Base-by-base conservation (phyloP, 495 filamentous ascomycete species). In the Chaetomium fimeti region DNA sequence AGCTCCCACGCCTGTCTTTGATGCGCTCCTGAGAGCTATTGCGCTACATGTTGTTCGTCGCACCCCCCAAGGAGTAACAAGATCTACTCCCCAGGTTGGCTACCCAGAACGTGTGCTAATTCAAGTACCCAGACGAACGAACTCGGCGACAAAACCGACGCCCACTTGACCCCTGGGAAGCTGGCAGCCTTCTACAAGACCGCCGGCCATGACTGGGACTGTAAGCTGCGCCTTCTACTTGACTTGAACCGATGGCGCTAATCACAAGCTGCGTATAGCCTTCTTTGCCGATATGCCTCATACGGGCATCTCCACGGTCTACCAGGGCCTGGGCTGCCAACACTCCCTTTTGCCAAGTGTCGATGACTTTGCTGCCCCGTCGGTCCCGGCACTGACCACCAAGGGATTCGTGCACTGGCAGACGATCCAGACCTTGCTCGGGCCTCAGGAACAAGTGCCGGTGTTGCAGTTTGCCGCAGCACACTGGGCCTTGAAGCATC, bases 361-460 rank as follows among this genome's bases (percentile, higher is more conserved):
- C 15, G 85, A 93, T 67, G 86, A 89, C 52, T 96, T 88, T 70
- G 81, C 83, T 2, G 76, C 87, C 13, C 94, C 94, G 0, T 85
- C 84, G 1, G 82, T 96, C 43, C 94, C 94, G 12, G 90, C 91
- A 16, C 78, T 98, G 61, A 92, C 92, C 45, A 79, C 83, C 0
- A 85, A 84, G 66, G 94, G 94, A 27, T 98, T 96, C 72, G 88
- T 93, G 47, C 87, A 88, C 70, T 98, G 93, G 93, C 91, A 97
- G 81, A 90, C 90, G 2, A 92, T 98, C 18, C 92, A 98, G 76
- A 78, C 96, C 32, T 81, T 98, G 36, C 83, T 98, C 15, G 90
- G 88, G 59, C 94, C 95, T 2, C 88, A 91, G 65, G 90, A 93
- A 69, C 93, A 98, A 77, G 89, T 89, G 2, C 85, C 86, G 2